Percentiles rank a stretch among this genome's conserved stretches.
phyloP scores from a whole-genome alignment of 208 protist species.

The Acanthamoeba healyi region DNA sequence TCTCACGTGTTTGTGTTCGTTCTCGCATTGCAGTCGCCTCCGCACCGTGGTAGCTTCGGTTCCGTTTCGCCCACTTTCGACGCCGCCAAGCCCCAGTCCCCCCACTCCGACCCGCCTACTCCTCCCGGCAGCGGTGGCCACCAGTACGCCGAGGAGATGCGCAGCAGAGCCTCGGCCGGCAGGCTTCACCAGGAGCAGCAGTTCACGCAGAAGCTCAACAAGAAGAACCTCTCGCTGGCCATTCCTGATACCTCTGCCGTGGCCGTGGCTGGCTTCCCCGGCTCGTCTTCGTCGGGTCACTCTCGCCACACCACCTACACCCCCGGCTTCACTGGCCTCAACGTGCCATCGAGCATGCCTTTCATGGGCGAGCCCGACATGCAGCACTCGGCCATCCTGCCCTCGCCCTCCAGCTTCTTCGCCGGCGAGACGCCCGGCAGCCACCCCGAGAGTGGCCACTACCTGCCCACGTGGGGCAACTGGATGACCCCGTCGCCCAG shows the following conservation, averaged over 20 bases:
- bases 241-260: neutral
- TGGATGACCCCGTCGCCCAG: neutral
- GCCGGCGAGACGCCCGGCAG: neutral
- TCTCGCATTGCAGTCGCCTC: neutral
- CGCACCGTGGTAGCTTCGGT: neutral
- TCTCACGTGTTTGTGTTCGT: neutral
- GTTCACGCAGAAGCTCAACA: slow-evolving; percentile 59
- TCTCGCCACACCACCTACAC: slow-evolving; percentile 24
- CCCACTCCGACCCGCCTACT: neutral
- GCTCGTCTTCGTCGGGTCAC: neutral
- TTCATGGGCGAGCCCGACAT: neutral
- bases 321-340: slow-evolving; percentile 20
- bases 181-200: slow-evolving; percentile 31
- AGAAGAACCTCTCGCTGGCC: slow-evolving; percentile 54
- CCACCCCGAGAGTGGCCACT: neutral
- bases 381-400: slow-evolving; percentile 33
- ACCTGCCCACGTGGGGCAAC: neutral
- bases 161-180: neutral
- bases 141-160: slow-evolving; percentile 14
- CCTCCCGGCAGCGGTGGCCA: slow-evolving; percentile 6
- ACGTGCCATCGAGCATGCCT: neutral
- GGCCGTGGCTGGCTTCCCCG: neutral
- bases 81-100: neutral
- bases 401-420: slow-evolving; percentile 18
- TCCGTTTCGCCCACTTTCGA: slow-evolving; percentile 25